phyloP scores from a whole-genome alignment of 352 stramenopile species.

The Globisporangium spiculum region DNA sequence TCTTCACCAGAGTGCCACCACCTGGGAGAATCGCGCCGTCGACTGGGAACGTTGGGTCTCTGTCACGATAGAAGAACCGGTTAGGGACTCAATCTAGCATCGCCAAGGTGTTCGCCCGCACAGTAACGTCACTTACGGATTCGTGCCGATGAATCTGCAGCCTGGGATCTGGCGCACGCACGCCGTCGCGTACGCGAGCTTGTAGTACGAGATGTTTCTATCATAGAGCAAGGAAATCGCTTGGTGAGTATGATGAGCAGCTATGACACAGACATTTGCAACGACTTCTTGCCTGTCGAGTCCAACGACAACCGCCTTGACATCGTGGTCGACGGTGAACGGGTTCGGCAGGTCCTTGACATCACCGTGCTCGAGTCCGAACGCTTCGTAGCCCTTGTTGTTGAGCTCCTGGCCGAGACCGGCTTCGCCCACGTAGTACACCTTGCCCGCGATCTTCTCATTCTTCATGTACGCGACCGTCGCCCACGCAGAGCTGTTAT shows the following conservation, averaged over 20 bases:
- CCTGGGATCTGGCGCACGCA: conserved; percentile 69
- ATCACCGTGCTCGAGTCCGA: conserved; percentile 66
- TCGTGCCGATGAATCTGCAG: conserved; percentile 82
- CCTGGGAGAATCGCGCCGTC: conserved; percentile 72
- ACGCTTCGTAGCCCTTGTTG: conserved; percentile 63
- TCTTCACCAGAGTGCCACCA: conserved; percentile 65
- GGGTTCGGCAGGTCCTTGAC: conserved; percentile 64
- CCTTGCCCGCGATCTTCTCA: conserved; percentile 69
- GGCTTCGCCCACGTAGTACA: conserved; percentile 82
- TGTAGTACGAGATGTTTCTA: conserved; percentile 83
- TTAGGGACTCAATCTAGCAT: background rate
- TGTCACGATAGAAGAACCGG: conserved; percentile 11
- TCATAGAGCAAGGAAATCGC: background rate
- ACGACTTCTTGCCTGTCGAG: conserved; percentile 51
- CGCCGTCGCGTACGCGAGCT: conserved; percentile 74
- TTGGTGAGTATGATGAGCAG: background rate
- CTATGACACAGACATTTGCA: background rate
- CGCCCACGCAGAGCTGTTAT: conserved; percentile 69
- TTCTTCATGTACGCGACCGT: conserved; percentile 81
- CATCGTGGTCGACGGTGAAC: conserved; percentile 63
- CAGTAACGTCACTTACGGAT: conserved; percentile 45
- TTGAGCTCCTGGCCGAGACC: conserved; percentile 66
- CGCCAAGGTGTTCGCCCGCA: background rate
- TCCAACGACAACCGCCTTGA: conserved; percentile 79
- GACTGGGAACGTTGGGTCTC: conserved; percentile 73